These are phyloP conservation scores for Oldenlandia corymbosa DNA, from an alignment of 257 asterid species.

Conservation along the genomic window DNA sequence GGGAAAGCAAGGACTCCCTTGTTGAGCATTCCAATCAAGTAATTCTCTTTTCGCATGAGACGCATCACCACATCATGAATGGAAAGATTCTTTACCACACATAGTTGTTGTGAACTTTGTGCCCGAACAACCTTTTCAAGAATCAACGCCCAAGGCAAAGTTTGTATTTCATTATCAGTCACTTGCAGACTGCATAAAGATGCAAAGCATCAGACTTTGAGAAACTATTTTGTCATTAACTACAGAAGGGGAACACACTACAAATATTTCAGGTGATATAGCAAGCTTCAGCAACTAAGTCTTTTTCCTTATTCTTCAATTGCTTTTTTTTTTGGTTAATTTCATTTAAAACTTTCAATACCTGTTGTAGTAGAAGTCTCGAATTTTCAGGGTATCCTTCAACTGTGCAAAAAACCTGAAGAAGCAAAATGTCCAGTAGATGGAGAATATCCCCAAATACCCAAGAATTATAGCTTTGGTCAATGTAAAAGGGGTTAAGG, in stretches of 20 bases:
- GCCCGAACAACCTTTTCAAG: conserved; percentile 76
- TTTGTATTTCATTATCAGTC: conserved; percentile 83
- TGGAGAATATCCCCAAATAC: conserved; percentile 77
- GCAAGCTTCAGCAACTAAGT: no score
- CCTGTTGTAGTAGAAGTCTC: conserved; percentile 78
- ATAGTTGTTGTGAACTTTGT: conserved; percentile 59
- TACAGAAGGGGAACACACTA: not conserved
- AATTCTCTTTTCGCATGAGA: conserved; percentile 94
- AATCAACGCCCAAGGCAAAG: conserved; percentile 86
- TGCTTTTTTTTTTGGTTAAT: no score
- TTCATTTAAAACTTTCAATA: conserved; percentile 20
- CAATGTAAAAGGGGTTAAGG: conserved; percentile 72
- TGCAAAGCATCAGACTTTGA: not conserved
- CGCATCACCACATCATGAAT: conserved; percentile 86
- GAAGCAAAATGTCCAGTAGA: conserved; percentile 78
- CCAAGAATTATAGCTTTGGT: conserved; percentile 72
- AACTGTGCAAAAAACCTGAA: conserved; percentile 81
- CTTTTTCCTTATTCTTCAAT: no score
- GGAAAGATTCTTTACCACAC: conserved; percentile 84
- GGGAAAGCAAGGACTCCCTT: conserved; percentile 94
- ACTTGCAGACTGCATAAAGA: conserved; percentile 64
- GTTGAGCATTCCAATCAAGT: conserved; percentile 95
- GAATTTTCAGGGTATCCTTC: conserved; percentile 79
- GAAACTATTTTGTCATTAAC: not conserved
- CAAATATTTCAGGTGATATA: no score